Percentiles rank a stretch among this genome's conserved stretches.
phyloP scores from a whole-genome alignment of 2,329 filamentous ascomycete species.

The Phyllachora maydis region DNA sequence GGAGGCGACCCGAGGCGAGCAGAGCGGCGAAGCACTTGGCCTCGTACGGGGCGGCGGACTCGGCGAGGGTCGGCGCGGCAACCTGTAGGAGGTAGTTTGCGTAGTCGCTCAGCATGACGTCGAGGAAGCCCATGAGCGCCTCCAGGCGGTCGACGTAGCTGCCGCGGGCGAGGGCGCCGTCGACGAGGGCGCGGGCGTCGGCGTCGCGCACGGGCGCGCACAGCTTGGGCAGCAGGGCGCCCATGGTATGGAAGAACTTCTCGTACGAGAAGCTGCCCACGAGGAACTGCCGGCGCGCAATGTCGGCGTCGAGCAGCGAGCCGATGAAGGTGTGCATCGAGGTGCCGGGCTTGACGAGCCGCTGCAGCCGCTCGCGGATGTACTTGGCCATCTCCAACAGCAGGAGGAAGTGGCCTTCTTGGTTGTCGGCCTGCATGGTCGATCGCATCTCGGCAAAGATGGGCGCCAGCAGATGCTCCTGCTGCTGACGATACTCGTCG shows the following conservation, averaged over 20 bases:
- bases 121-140: slow-evolving; percentile 54
- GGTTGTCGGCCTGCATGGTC: slow-evolving; percentile 45
- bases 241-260: slow-evolving; percentile 61
- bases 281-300: slow-evolving; percentile 47
- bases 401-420: slow-evolving; percentile 43
- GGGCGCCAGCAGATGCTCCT: slow-evolving; percentile 23
- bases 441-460: slow-evolving; percentile 35
- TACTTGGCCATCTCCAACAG: slow-evolving; percentile 51
- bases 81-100: slow-evolving; percentile 62
- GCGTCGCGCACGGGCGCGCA: slow-evolving; percentile 66
- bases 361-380: slow-evolving; percentile 51
- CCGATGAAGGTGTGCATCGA: slow-evolving; percentile 56
- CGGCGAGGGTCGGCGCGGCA: slow-evolving; percentile 49
- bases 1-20: slow-evolving; percentile 30
- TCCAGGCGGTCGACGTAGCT: slow-evolving; percentile 59
- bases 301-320: slow-evolving; percentile 53
- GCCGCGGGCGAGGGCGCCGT: slow-evolving; percentile 36
- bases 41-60: slow-evolving; percentile 54
- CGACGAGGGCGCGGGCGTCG: slow-evolving; percentile 47
- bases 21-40: slow-evolving; percentile 49
- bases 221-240: slow-evolving; percentile 53
- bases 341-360: slow-evolving; percentile 48
- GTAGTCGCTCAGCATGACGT: slow-evolving; percentile 61
- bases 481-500: slow-evolving; percentile 36
- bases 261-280: slow-evolving; percentile 62